Percentiles rank a stretch among this genome's conserved stretches.
Evolutionary conservation across 176 grass and related monocot species (phyloP).

Genomic region (Lolium rigidum): DNA sequence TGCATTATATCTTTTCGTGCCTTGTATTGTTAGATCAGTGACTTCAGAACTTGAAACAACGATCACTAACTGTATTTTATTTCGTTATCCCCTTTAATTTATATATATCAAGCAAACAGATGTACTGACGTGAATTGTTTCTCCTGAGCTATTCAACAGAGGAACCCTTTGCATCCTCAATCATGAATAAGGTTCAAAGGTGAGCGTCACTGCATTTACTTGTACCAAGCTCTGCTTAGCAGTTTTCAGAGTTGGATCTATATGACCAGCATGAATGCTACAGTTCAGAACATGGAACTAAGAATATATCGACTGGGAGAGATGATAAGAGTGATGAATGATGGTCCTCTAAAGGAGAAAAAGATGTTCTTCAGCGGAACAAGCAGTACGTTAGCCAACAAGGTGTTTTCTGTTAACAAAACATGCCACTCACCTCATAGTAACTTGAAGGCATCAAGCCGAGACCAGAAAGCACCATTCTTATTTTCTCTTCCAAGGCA

Average conservation of each 20-base stretch:
- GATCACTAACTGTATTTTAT: too few relatives aligned
- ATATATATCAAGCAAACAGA: too few relatives aligned
- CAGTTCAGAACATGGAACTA: neutral
- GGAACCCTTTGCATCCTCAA: too few relatives aligned
- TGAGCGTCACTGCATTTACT: too few relatives aligned
- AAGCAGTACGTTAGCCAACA: neutral
- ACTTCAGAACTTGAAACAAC: too few relatives aligned
- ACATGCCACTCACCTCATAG: constrained; percentile 52
- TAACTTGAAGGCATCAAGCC: constrained; percentile 79
- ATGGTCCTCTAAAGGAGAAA: neutral
- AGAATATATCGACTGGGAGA: neutral
- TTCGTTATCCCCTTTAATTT: too few relatives aligned
- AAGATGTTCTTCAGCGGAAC: neutral
- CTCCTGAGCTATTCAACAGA: too few relatives aligned
- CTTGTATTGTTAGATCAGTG: too few relatives aligned
- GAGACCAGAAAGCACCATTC: constrained; percentile 62
- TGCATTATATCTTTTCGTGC: too few relatives aligned
- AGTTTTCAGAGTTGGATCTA: neutral
- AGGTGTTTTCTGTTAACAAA: neutral
- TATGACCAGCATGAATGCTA: neutral
- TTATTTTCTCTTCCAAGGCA: constrained; percentile 69
- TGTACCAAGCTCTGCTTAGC: too few relatives aligned
- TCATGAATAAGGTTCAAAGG: too few relatives aligned
- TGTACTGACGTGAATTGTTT: too few relatives aligned
- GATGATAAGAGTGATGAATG: neutral